phyloP scores from a whole-genome alignment of 495 filamentous ascomycete species.

The Penicillium nucicola region DNA sequence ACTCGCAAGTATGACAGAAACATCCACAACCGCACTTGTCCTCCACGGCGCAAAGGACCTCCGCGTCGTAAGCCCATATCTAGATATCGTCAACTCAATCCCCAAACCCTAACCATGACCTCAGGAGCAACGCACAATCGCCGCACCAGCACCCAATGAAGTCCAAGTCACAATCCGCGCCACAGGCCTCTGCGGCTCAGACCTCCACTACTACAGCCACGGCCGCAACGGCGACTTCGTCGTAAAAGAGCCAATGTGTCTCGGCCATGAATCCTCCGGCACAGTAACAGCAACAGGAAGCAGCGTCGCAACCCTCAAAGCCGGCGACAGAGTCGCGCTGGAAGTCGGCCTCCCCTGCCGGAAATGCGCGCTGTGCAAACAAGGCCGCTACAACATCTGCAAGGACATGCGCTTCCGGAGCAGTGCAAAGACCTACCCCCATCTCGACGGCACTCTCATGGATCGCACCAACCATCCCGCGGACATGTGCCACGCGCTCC shows the following conservation, averaged over 20 bases:
- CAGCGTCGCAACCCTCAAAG: conserved; percentile 31
- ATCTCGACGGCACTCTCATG: conserved; percentile 81
- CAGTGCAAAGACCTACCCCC: conserved; percentile 74
- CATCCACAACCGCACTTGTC: conserved; percentile 56
- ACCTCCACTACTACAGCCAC: conserved; percentile 82
- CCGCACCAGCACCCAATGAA: conserved; percentile 49
- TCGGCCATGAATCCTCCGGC: conserved; percentile 79
- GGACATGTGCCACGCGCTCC: conserved; percentile 52
- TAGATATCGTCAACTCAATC: neutral
- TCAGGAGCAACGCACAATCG: conserved; percentile 42
- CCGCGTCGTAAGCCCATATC: conserved; percentile 55
- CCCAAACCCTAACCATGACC: conserved; percentile 3
- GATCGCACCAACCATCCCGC: conserved; percentile 75
- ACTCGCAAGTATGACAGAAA: conserved; percentile 21
- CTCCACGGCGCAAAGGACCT: conserved; percentile 68
- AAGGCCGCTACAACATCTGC: conserved; percentile 84
- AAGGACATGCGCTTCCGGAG: conserved; percentile 72
- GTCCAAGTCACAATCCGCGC: conserved; percentile 72
- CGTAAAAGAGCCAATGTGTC: conserved; percentile 65
- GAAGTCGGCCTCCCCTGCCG: conserved; percentile 83
- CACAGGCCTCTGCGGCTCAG: conserved; percentile 80
- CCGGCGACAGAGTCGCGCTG: conserved; percentile 75
- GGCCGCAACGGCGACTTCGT: conserved; percentile 81
- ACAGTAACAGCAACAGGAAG: conserved; percentile 62
- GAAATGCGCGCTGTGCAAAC: conserved; percentile 60